phyloP scores from a whole-genome alignment of 2,329 filamentous ascomycete species.

The Calycina herbarum region DNA sequence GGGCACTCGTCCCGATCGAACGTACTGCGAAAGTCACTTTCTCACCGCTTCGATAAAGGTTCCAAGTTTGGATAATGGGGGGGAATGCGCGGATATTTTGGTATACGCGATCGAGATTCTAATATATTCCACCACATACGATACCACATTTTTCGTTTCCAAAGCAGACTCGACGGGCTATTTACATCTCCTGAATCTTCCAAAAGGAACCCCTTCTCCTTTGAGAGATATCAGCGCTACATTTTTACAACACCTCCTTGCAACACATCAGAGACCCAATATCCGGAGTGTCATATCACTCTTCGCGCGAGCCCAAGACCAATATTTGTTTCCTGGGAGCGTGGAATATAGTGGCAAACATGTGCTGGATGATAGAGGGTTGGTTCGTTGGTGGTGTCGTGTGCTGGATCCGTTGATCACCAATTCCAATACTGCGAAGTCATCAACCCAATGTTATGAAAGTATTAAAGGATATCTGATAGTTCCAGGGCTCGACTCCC shows the following conservation, averaged over 20 bases:
- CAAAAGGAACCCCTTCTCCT: constrained; percentile 66
- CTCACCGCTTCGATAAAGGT: constrained; percentile 54
- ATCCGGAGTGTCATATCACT: constrained; percentile 78
- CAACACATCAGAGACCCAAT: constrained; percentile 61
- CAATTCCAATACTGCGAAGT: constrained; percentile 18
- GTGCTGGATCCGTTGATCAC: constrained; percentile 72
- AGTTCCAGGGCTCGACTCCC: constrained; percentile 81
- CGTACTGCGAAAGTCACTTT: constrained; percentile 85
- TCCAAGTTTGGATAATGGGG: constrained; percentile 25
- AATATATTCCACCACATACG: constrained; percentile 77
- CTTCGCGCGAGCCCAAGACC: constrained; percentile 87
- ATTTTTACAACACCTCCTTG: constrained; percentile 75
- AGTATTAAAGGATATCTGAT: constrained; percentile 75
- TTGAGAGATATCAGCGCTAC: constrained; percentile 71
- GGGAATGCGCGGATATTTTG: constrained; percentile 50
- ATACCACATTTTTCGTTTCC: constrained; percentile 89
- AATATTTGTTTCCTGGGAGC: constrained; percentile 94
- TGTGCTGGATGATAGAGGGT: constrained; percentile 82
- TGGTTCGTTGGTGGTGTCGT: constrained; percentile 95
- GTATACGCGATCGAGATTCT: constrained; percentile 84
- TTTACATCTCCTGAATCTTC: constrained; percentile 64
- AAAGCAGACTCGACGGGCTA: constrained; percentile 97
- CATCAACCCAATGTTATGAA: constrained; percentile 41
- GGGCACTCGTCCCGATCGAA: constrained; percentile 69
- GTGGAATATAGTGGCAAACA: constrained; percentile 84